Evolutionary conservation across 768 basidiomycete genomes (phyloP), one percentile per base, ranked within the genome.

Genomic region (Austroboletus festivus): DNA sequence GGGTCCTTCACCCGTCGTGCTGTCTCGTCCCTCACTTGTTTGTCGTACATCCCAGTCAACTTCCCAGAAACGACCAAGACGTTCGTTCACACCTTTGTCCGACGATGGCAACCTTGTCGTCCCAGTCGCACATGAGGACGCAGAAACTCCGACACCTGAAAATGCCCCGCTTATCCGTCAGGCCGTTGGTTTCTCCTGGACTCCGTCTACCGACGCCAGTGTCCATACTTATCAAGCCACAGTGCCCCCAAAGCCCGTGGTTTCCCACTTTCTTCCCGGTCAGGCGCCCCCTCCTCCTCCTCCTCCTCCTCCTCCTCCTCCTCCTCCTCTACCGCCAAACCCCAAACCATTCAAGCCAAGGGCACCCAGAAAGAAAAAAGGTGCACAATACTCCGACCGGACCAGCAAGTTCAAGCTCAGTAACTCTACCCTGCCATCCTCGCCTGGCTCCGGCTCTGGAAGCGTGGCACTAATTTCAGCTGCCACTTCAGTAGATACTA

Each of bases 111-210:
- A 73, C 50, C 54, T 67, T 30, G 71, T 65, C 42, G 55, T 73
- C 28, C 71, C 72, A 48, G 64, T 68, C 9, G 60, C 69, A 21
- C 69, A 64, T 34, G 73, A 75, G 53, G 55, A 60, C 42, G 22
- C 38, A 18, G 74, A 78, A 50, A 72, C 76, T 11, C 75, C 80
- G 50, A 76, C 77, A 35, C 76, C 75, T 38, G 63, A 61, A 51
- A 58, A 44, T 13, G 68, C 70, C 6, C 83, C 83, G 31, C 60
- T 85, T 23, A 74, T 85, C 54, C 75, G 83, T 41, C 76, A 82
- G 59, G 71, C 80, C n/a, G 65, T 85, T 33, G 83, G 70, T 19
- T 84, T 83, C 56, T 62, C 71, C 39, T 72, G 68, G 66, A 47
- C 58, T 18, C 60, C 60, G 9, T 65, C 64, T 8, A 52, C 53